A percentile compares a stretch with the other conserved stretches of the same genome.
phyloP scores from a whole-genome alignment of 805 yeast species.

The Priceomyces castillae region DNA sequence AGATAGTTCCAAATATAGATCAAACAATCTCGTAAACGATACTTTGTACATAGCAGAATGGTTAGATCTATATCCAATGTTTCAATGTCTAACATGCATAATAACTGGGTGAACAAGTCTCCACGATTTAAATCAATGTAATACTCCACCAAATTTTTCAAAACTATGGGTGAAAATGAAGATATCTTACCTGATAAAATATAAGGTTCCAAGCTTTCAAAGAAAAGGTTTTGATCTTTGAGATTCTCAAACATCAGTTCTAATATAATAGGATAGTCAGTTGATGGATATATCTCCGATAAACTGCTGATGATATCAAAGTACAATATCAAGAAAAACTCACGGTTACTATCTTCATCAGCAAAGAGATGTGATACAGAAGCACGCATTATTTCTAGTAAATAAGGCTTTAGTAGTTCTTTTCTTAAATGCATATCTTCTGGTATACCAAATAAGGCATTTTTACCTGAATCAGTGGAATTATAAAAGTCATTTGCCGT shows the following conservation, averaged over 20 bases:
- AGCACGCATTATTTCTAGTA: conserved; percentile 56
- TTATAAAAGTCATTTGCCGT: conserved; percentile 52
- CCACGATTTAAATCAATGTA: conserved; percentile 42
- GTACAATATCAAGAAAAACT: conserved; percentile 20
- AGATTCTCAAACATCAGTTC: conserved; percentile 26
- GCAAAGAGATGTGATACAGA: conserved; percentile 45
- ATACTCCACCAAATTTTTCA: conserved; percentile 58
- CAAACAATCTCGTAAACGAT: conserved; percentile 58
- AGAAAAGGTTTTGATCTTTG: conserved; percentile 40
- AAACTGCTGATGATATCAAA: conserved; percentile 12
- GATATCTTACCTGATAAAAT: conserved; percentile 47
- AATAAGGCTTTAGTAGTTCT: conserved; percentile 46
- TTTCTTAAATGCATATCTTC: conserved; percentile 42
- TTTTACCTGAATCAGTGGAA: conserved; percentile 42
- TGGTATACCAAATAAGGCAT: conserved; percentile 60
- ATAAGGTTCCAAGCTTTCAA: conserved; percentile 50
- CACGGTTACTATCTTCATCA: conserved; percentile 17
- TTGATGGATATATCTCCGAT: conserved; percentile 16
- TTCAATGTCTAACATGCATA: conserved; percentile 65
- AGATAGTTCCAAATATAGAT: conserved; percentile 71
- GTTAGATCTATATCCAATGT: conserved; percentile 79
- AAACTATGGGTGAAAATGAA: conserved; percentile 58
- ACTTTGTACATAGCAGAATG: conserved; percentile 54
- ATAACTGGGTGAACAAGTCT: conserved; percentile 57
- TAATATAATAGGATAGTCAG: conserved; percentile 45